Conservation (phyloP, 192 early-diverging fungal species). For the Linnemannia exigua region DNA sequence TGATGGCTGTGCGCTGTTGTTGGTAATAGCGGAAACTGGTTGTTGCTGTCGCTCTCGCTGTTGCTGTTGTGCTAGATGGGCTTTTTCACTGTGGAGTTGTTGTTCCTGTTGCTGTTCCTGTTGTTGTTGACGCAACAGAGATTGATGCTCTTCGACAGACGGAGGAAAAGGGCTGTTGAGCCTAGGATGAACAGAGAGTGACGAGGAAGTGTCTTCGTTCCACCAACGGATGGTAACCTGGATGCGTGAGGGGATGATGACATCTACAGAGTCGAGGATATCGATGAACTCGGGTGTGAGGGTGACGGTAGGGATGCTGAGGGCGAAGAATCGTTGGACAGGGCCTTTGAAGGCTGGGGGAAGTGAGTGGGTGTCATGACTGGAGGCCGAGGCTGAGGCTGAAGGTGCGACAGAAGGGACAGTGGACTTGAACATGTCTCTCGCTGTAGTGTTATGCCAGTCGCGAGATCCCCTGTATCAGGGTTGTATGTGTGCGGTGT, state of each 20-base stretch:
- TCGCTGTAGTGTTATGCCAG: background rate
- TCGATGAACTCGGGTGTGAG: conserved; percentile 50
- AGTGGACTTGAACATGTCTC: conserved; percentile 47
- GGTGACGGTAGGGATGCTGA: conserved; percentile 45
- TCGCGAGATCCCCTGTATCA: background rate
- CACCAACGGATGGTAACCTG: conserved; percentile 58
- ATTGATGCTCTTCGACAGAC: conserved; percentile 18
- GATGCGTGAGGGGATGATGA: conserved; percentile 39
- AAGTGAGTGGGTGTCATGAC: conserved; percentile 48
- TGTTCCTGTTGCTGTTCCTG: conserved; percentile 1
- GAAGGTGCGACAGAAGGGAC: conserved; percentile 31
- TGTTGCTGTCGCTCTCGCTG: background rate
- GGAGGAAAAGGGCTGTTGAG: conserved; percentile 38
- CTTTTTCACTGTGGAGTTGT: background rate
- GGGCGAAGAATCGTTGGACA: conserved; percentile 47
- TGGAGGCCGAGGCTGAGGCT: conserved; percentile 47
- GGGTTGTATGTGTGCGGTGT: background rate
- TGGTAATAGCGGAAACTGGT: background rate
- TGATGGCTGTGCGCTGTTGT: conserved; percentile 6
- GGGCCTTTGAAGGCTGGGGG: conserved; percentile 51
- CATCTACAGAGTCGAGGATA: conserved; percentile 32
- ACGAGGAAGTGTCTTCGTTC: conserved; percentile 44
- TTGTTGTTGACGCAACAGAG: conserved; percentile 16
- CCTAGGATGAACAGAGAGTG: conserved; percentile 49
- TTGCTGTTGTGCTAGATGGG: background rate